Evolutionary conservation across 139 green algal genomes (phyloP), one percentile per base, ranked within the genome.

Genomic region (Tetradesmus lagerheimii): DNA sequence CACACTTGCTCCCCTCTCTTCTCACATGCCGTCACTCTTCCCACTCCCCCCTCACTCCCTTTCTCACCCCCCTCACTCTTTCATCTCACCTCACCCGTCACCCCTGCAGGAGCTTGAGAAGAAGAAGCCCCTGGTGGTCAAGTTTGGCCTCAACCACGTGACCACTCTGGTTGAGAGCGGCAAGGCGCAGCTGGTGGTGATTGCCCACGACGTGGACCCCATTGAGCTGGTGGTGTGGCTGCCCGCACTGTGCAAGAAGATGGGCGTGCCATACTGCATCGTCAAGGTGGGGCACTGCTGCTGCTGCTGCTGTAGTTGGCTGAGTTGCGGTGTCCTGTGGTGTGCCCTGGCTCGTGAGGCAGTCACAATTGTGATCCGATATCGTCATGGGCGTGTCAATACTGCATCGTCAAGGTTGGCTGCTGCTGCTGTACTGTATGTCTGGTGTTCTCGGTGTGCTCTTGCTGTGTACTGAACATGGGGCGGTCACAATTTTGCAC

Each of bases 141-240:
- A 99, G 97, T 99, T 95, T 87, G 98, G 98, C 89, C 96, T 99
- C 91, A 99, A 99, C 97, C 98, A 99, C 96, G 96, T 99, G 92
- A 99, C 98, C 62, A 95, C 95, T 67, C 95, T 99, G 88, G 91
- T 99, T 31, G 98, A 99, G 95, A 86, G 66, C 3, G 95, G 95
- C 90, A 99, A 99, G 96, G 98, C 98, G 39, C 93, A 98, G 95
- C 95, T 99, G 90, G 98, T 99, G 85, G 95, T 99, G 43, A 99
- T 99, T 86, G 98, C 98, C 12, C 97, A 99, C 89, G 98, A 99
- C 91, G 98, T 99, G 47, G 98, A 99, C 95, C 98, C 98, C 90
- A 97, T 99, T 39, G 98, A 99, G 96, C 94, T 99, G 37, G 98
- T 99, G 39, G 94, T 99, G 62, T 99, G 98, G 98, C 97, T 99